Conservation (phyloP, 345 rosid genomes). For the Lepidium sativum region DNA sequence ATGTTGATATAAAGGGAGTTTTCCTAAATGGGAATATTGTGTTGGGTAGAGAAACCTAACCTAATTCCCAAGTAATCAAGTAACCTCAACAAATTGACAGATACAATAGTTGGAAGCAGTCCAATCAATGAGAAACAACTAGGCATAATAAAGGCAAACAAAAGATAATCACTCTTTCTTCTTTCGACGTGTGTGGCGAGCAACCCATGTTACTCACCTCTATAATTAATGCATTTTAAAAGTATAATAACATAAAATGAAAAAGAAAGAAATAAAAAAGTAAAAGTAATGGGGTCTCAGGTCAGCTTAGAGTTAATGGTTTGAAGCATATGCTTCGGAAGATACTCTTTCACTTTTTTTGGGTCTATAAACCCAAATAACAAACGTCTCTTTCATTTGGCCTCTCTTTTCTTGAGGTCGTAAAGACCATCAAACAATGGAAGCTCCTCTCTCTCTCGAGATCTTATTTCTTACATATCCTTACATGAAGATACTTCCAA, state of each 20-base stretch:
- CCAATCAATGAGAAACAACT: conserved; percentile 12
- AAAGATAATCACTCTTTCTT: background rate
- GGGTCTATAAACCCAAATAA: conserved; percentile 11
- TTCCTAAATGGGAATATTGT: background rate
- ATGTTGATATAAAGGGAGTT: background rate
- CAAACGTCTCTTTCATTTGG: conserved; percentile 12
- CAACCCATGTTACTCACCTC: conserved; percentile 16
- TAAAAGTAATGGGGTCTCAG: conserved; percentile 18
- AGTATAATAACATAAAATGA: background rate
- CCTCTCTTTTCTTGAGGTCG: conserved; percentile 18
- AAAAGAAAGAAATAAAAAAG: conserved; percentile 1
- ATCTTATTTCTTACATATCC: background rate
- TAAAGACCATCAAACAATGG: conserved; percentile 17
- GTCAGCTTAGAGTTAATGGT: conserved; percentile 26
- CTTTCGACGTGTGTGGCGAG: conserved; percentile 9
- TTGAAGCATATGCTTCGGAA: conserved; percentile 26
- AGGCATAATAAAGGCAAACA: background rate
- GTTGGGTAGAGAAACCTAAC: background rate
- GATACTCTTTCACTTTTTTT: conserved; percentile 14
- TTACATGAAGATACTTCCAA: background rate
- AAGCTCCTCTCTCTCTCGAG: conserved; percentile 7
- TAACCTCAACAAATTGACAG: conserved; percentile 13
- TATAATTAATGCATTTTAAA: background rate
- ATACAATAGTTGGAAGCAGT: background rate
- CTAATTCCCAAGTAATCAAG: background rate